These are phyloP conservation scores for Exophiala calicioides DNA, from an alignment of 2,329 filamentous ascomycete species.

Conservation along the genomic window DNA sequence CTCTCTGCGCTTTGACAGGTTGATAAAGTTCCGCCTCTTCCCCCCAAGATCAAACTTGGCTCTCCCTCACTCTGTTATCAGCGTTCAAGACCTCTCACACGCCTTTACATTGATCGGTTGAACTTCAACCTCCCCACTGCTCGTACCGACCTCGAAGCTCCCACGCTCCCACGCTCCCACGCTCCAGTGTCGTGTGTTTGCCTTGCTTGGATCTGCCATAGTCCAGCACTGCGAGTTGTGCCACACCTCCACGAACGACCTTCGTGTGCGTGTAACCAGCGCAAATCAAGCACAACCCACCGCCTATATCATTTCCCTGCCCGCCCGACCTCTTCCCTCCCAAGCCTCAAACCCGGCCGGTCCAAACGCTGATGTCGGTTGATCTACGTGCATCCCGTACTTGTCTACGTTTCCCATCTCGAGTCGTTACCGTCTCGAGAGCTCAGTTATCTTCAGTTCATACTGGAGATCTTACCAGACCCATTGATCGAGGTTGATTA, in stretches of 20 bases:
- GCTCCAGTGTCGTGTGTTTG: no score
- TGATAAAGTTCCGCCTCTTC: slow-evolving; percentile 15
- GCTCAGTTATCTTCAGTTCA: slow-evolving; percentile 58
- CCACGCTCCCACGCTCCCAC: background rate
- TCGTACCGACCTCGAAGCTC: slow-evolving; percentile 8
- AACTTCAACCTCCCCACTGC: slow-evolving; percentile 7
- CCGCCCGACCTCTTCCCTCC: background rate
- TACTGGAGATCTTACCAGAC: slow-evolving; percentile 55
- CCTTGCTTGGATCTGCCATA: slow-evolving; percentile 1
- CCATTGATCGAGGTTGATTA: slow-evolving; percentile 42
- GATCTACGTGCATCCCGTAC: slow-evolving; percentile 56
- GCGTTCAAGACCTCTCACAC: slow-evolving; percentile 10
- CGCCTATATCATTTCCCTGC: background rate
- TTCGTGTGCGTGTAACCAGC: slow-evolving; percentile 8
- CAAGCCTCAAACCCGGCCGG: slow-evolving; percentile 7
- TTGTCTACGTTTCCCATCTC: slow-evolving; percentile 57
- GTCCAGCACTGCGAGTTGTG: slow-evolving; percentile 7
- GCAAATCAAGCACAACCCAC: slow-evolving; percentile 1
- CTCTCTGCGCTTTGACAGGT: slow-evolving; percentile 12
- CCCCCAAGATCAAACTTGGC: slow-evolving; percentile 1
- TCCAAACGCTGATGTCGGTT: slow-evolving; percentile 56
- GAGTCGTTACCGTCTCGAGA: slow-evolving; percentile 59
- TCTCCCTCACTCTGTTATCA: slow-evolving; percentile 7
- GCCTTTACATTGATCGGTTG: slow-evolving; percentile 7
- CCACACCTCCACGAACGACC: slow-evolving; percentile 6